These are phyloP conservation scores for maize (Zea mays) DNA, from an alignment of 176 grass and related monocot genomes.

Conservation along the genomic window Zm-B73-REFERENCE-NAM-5.0 NC_050096.1:216101501-216102000, in stretches of 20 bases:
- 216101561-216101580: background rate
- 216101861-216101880: too few species aligned
- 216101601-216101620: background rate
- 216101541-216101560: background rate
- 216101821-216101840: too few species aligned
- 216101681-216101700: background rate
- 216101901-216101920: too few species aligned
- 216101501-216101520: background rate
- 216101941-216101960: too few species aligned
- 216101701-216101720: slow-evolving; percentile 5
- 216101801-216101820: background rate
- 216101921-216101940: too few species aligned
- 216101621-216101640: slow-evolving; percentile 14
- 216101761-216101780: slow-evolving; percentile 1
- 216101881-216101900: too few species aligned
- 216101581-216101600: background rate
- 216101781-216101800: slow-evolving; percentile 8
- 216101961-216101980: too few species aligned
- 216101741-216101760: slow-evolving; percentile 2
- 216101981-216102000: too few species aligned
- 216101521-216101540: slow-evolving; percentile 1
- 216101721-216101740: background rate
- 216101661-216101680: background rate
- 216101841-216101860: too few species aligned
- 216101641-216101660: slow-evolving; percentile 3